Evolutionary conservation across 2,329 filamentous ascomycete genomes (phyloP), one percentile per base, ranked within the genome.

Genomic region (Trichothecium sympodiale): DNA sequence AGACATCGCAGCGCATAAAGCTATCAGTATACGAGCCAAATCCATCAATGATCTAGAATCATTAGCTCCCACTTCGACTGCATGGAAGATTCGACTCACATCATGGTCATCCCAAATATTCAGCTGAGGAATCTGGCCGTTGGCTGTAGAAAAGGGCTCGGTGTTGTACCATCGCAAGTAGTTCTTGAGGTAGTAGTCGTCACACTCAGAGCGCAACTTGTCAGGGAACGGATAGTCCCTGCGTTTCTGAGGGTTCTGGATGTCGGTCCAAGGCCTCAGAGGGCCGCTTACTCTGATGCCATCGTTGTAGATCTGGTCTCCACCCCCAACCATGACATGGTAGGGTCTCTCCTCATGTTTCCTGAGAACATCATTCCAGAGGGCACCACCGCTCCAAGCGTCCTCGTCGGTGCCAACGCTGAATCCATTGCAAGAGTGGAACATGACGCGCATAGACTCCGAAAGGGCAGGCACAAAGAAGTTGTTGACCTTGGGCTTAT

Each of bases 81-180:
- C 6, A 10, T 10, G 10, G 20, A 25, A 25, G 6, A 25, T 25
- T 25, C 6, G 66, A 72, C 61, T 71, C 64, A 74, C 54, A 53
- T 91, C 84, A 55, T 96, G 91, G 48, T 98, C 91, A 56, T 98
- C 91, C 88, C 89, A 98, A 31, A 98, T 84, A 51, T 96, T 98
- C 45, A 98, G 64, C 74, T 94, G 93, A 1, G 91, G 80, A 42
- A 98, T 96, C 55, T 95, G 87, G 2, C 83, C 82, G 46, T 88
- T 93, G 25, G 85, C 85, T 49, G 81, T 68, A 2, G 84, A 80
- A 57, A 95, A 98, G 1, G 93, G 73, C 23, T 88, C 85, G 39
- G 74, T 83, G 31, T 76, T 74, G 52, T 91, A 95, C 88, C 83
- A 72, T 56, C 71, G 59, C 70, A 95, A 54, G 51, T 98, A 98